These are phyloP conservation scores for Ophiostoma ips DNA, from an alignment of 2,329 filamentous ascomycete genomes.

Conservation along the genomic window DNA sequence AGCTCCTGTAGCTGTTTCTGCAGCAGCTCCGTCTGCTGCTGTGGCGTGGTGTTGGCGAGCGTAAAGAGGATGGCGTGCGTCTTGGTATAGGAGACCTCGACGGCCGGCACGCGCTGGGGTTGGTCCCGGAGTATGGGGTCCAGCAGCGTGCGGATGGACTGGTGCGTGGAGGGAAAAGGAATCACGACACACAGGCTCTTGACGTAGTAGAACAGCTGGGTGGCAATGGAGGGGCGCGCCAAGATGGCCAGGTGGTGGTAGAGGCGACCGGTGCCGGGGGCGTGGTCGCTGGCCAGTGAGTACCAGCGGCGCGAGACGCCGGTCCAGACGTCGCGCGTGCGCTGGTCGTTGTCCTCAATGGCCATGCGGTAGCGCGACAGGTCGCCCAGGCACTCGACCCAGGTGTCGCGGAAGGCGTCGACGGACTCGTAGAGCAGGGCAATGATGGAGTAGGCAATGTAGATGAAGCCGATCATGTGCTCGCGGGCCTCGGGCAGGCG, in stretches of 20 bases:
- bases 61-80: slow-evolving; percentile 51
- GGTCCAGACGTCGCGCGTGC: slow-evolving; percentile 69
- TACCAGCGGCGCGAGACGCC: slow-evolving; percentile 75
- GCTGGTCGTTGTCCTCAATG: slow-evolving; percentile 68
- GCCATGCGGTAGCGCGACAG: slow-evolving; percentile 79
- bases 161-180: slow-evolving; percentile 53
- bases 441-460: slow-evolving; percentile 82
- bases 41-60: background rate
- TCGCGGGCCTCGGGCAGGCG: slow-evolving; percentile 65
- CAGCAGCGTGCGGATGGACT: slow-evolving; percentile 58
- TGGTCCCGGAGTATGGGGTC: slow-evolving; percentile 34
- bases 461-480: slow-evolving; percentile 85
- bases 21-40: background rate
- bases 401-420: slow-evolving; percentile 68
- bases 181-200: slow-evolving; percentile 56
- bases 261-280: slow-evolving; percentile 60
- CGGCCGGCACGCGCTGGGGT: slow-evolving; percentile 20
- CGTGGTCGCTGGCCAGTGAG: slow-evolving; percentile 62
- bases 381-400: slow-evolving; percentile 88
- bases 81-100: slow-evolving; percentile 49
- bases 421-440: slow-evolving; percentile 76
- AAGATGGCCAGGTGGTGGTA: slow-evolving; percentile 83
- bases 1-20: background rate
- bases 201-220: slow-evolving; percentile 59
- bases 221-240: slow-evolving; percentile 52